phyloP scores from a whole-genome alignment of 192 early-diverging fungal species.

The Rhizophagus prolifer region DNA sequence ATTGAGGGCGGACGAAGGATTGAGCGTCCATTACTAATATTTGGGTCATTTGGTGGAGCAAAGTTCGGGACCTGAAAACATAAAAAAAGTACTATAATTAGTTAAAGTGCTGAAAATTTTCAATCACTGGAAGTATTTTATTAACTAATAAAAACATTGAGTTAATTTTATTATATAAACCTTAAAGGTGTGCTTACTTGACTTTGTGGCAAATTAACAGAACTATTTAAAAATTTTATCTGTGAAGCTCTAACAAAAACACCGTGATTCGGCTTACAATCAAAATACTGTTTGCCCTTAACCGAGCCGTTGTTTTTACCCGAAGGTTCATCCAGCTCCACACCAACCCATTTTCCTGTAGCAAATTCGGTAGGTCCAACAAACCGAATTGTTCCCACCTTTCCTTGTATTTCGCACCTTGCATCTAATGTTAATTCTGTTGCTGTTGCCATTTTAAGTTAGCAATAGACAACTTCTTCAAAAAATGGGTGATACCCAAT shows the following conservation, averaged over 20 bases:
- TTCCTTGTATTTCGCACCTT: slow-evolving; percentile 20
- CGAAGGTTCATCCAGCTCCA: slow-evolving; percentile 73
- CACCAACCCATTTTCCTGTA: slow-evolving; percentile 84
- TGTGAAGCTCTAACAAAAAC: slow-evolving; percentile 76
- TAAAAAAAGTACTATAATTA: not conserved
- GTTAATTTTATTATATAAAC: no score
- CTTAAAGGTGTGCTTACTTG: not conserved
- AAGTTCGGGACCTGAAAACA: slow-evolving; percentile 17
- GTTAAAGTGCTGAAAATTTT: not conserved
- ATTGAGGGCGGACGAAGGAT: not conserved
- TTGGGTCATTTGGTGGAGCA: slow-evolving; percentile 36
- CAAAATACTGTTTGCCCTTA: slow-evolving; percentile 76
- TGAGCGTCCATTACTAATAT: slow-evolving; percentile 27
- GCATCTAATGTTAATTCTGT: slow-evolving; percentile 5
- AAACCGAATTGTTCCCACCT: slow-evolving; percentile 68
- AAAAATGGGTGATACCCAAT: no score
- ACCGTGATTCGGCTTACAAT: slow-evolving; percentile 68
- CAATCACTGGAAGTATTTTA: not conserved
- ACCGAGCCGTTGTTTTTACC: slow-evolving; percentile 84
- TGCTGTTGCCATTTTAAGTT: not conserved
- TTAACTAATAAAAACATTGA: not conserved
- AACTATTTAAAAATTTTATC: slow-evolving; percentile 38
- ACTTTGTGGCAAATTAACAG: not conserved
- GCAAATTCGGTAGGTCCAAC: slow-evolving; percentile 80
- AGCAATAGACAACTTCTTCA: no score